These are phyloP conservation scores for Colletotrichum camelliae DNA, from an alignment of 2,329 filamentous ascomycete species.

Conservation along the genomic window DNA sequence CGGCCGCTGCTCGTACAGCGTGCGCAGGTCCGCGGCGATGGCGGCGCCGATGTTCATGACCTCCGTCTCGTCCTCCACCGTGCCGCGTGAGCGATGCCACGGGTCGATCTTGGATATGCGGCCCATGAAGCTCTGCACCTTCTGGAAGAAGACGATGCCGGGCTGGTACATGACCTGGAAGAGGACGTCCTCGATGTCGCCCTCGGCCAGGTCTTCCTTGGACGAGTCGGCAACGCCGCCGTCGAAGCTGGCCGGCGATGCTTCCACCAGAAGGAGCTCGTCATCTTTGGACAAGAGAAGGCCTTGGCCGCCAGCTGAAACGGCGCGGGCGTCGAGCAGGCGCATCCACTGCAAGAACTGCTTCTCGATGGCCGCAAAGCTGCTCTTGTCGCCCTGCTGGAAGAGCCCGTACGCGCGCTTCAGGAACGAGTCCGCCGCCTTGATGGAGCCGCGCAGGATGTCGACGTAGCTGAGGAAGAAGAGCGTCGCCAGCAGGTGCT, in stretches of 20 bases:
- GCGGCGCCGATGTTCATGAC: constrained; percentile 59
- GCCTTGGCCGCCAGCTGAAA: constrained; percentile 61
- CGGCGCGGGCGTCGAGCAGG: constrained; percentile 58
- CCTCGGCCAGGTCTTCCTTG: constrained; percentile 26
- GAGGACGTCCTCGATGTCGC: constrained; percentile 53
- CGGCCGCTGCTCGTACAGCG: constrained; percentile 55
- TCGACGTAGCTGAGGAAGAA: constrained; percentile 62
- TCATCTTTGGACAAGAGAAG: constrained; percentile 56
- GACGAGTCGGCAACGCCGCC: constrained; percentile 29
- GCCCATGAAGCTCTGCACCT: constrained; percentile 63
- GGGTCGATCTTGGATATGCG: constrained; percentile 61
- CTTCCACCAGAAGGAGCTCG: constrained; percentile 48
- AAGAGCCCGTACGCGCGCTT: constrained; percentile 54
- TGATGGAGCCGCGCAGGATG: constrained; percentile 46
- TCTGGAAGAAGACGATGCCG: constrained; percentile 61
- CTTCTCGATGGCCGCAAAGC: constrained; percentile 46
- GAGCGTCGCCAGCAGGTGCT: constrained; percentile 53
- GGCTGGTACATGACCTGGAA: constrained; percentile 62
- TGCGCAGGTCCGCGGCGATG: constrained; percentile 56
- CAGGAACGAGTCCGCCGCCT: constrained; percentile 53
- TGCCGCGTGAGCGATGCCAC: constrained; percentile 60
- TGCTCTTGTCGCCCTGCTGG: constrained; percentile 41
- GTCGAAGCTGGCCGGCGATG: constrained; percentile 46
- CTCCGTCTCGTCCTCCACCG: constrained; percentile 62
- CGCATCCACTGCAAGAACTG: constrained; percentile 60